A percentile compares a stretch with the other conserved stretches of the same genome.
Conservation (phyloP, 2,329 filamentous ascomycete species). For the Botrytis sinoallii region DNA sequence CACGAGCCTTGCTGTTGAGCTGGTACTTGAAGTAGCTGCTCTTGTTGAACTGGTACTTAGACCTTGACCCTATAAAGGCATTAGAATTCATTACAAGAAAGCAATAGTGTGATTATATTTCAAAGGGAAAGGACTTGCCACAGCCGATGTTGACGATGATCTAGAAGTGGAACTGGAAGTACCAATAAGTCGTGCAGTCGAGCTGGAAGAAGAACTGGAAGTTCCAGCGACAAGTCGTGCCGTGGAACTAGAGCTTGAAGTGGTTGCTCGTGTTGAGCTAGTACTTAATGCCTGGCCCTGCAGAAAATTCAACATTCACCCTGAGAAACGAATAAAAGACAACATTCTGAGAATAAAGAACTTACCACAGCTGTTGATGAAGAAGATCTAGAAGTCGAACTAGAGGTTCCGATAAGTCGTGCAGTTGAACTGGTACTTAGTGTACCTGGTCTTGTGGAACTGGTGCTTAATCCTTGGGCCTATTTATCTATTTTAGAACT, state of each 20-base stretch:
- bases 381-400: not conserved
- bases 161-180: not conserved
- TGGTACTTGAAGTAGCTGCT: not conserved
- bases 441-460: not conserved
- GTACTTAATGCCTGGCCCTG: not conserved
- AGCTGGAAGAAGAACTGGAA: not conserved
- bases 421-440: not conserved
- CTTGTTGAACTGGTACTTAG: not conserved
- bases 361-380: not conserved
- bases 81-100: not conserved
- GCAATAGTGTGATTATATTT: not conserved
- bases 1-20: not conserved
- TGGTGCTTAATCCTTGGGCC: not conserved
- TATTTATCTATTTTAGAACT: not conserved
- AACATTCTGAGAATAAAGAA: not conserved
- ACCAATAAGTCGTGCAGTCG: not conserved
- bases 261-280: not conserved
- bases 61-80: not conserved
- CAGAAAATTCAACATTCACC: not conserved
- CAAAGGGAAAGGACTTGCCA: not conserved
- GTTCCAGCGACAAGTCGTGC: not conserved
- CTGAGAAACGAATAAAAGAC: not conserved
- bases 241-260: not conserved
- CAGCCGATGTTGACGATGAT: not conserved
- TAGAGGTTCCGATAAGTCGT: not conserved